Base-by-base conservation (phyloP, 2,329 filamentous ascomycete species). In the Diaporthe eres region DNA sequence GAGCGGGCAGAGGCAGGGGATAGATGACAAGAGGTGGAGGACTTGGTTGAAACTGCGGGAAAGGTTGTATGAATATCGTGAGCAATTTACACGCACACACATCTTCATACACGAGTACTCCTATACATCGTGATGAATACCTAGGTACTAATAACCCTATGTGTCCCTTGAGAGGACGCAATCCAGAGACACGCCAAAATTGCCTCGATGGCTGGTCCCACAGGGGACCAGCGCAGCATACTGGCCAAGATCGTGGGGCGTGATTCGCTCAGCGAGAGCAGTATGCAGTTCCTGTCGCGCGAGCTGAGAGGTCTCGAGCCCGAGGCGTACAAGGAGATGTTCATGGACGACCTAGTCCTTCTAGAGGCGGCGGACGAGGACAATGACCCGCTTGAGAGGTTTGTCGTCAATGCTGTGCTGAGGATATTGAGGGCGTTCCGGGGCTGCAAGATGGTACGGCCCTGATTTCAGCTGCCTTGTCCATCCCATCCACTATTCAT, bases 251-350 rank as follows among this genome's bases (percentile, higher is more conserved):
- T 74, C 42, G 70, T 76, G 7, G 67, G 57, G 12, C 37, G 53
- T 3, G 72, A 74, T 19, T 37, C 28, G 13, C 12, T 74, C 8
- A 74, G 73, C 49, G 55, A 70, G 19, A 53, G 60, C n/a, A 70
- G 57, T 13, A 65, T 70, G 25, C 65, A 42, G 7, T 74, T 76
- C 49, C 13, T 67, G 17, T 76, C 75, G 4, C 39, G 39, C 9
- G 75, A 76, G 34, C 72, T 76, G 67, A 31, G 44, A 15, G 75
- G 75, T 7, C 9, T 65, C 10, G 49, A 61, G 47, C 75, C 75
- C 17, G 51, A 71, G 39, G 75, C 42, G 22, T 76, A 76, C 28
- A 53, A 19, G 10, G 67, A 67, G 3, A 15, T 44, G 15, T 74
- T 63, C 34, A 51, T 74, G 8, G 67, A 68, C 13, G 75, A 76